Conservation (phyloP, 768 basidiomycete species). For the Hygrophoropsis aurantiaca region DNA sequence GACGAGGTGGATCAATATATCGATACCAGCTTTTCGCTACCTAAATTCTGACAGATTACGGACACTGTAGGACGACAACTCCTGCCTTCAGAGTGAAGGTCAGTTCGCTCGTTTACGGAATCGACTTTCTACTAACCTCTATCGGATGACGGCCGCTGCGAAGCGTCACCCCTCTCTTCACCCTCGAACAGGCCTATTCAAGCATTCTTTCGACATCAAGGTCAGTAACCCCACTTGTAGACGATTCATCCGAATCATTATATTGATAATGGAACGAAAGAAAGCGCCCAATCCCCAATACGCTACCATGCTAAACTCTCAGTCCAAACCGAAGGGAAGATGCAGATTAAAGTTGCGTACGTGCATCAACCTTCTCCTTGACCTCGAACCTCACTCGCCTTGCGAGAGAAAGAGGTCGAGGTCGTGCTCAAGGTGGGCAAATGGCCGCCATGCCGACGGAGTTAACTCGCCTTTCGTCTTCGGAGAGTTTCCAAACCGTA, state of each 20-base stretch:
- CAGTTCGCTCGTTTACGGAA: slow-evolving; percentile 6
- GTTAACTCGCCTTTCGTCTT: slow-evolving; percentile 92
- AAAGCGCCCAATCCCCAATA: slow-evolving; percentile 91
- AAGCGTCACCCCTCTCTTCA: slow-evolving; percentile 97
- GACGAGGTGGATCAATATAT: no score
- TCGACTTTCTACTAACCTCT: slow-evolving; percentile 12
- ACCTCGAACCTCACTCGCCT: no score
- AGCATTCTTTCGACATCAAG: slow-evolving; percentile 97
- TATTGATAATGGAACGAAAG: slow-evolving; percentile 35
- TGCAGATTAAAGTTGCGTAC: slow-evolving; percentile 81
- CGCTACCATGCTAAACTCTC: slow-evolving; percentile 82
- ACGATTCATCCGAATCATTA: not conserved
- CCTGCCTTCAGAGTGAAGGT: no score
- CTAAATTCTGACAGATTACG: no score
- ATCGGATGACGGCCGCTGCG: slow-evolving; percentile 85
- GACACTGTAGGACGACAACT: no score
- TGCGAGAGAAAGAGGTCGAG: no score
- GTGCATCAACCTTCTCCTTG: no score
- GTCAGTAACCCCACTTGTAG: slow-evolving; percentile 36
- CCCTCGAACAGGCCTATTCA: slow-evolving; percentile 96
- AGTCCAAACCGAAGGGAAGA: slow-evolving; percentile 80
- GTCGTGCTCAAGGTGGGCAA: slow-evolving; percentile 91
- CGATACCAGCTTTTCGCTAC: no score
- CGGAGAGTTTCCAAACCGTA: slow-evolving; percentile 90
- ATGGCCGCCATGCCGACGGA: slow-evolving; percentile 72